Conservation (phyloP, 768 basidiomycete genomes). For the Phanerochaete carnosa region DNA sequence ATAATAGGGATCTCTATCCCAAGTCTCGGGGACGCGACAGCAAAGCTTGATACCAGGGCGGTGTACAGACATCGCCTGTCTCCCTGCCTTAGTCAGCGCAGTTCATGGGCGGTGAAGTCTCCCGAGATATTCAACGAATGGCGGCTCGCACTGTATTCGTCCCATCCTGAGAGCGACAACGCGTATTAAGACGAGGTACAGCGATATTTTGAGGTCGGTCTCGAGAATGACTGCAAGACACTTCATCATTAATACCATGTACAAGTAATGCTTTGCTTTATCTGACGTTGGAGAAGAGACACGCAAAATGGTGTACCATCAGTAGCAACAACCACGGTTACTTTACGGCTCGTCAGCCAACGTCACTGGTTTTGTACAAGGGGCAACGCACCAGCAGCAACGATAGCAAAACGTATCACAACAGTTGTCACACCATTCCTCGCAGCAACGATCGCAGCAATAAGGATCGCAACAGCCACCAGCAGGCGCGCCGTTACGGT, state of each 20-base stretch:
- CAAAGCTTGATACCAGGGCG: neutral
- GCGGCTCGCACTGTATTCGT: neutral
- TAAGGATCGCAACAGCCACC: constrained; percentile 13
- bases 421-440: constrained; percentile 15
- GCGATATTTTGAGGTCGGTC: neutral
- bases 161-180: neutral
- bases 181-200: neutral
- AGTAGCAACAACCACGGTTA: constrained; percentile 11
- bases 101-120: neutral
- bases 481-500: constrained; percentile 9
- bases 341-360: neutral
- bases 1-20: neutral
- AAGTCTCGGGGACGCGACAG: neutral
- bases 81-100: neutral
- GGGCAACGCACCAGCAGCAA: constrained; percentile 5
- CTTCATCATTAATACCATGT: neutral
- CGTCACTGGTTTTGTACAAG: too few species aligned
- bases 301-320: neutral
- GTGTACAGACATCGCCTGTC: neutral
- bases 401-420: constrained; percentile 13
- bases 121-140: neutral
- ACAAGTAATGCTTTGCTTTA: neutral
- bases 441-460: constrained; percentile 14
- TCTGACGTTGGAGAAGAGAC: neutral
- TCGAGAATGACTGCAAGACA: neutral